phyloP scores from a whole-genome alignment of 139 green algal genomes.

The Coelastrella sp. region DNA sequence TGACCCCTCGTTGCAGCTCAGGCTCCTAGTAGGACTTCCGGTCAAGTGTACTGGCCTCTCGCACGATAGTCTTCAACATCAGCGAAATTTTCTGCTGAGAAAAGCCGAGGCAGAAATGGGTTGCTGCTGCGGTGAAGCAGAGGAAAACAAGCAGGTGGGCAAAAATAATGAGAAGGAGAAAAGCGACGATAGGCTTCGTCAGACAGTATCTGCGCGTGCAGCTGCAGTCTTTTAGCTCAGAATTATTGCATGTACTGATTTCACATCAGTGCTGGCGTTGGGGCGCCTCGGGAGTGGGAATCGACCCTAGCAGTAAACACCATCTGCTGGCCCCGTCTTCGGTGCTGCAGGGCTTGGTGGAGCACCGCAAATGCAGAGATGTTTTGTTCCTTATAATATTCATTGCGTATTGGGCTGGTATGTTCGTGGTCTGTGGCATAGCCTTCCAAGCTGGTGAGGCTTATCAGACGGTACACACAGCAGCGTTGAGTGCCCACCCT shows the following conservation, averaged over 20 bases:
- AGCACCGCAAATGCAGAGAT: conserved; percentile 68
- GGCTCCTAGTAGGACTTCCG: no score
- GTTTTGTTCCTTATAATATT: conserved; percentile 77
- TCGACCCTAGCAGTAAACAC: not conserved
- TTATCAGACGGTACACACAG: not conserved
- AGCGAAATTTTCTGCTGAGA: no score
- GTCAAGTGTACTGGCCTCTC: no score
- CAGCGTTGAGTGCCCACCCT: not conserved
- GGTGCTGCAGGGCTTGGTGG: conserved; percentile 55
- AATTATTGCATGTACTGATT: not conserved
- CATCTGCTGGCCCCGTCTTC: not conserved
- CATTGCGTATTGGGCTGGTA: conserved; percentile 76
- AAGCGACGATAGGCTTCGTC: no score
- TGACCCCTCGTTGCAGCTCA: no score
- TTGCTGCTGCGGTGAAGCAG: conserved; percentile 39
- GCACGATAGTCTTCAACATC: no score
- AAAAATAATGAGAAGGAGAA: not conserved
- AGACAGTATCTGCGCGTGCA: not conserved
- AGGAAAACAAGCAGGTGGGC: conserved; percentile 46
- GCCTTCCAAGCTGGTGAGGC: conserved; percentile 64
- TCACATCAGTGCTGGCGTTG: not conserved
- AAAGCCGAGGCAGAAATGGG: not conserved
- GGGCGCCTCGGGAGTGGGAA: not conserved
- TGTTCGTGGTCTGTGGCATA: conserved; percentile 74
- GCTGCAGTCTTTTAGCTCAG: not conserved